Evolutionary conservation across 805 yeast species (phyloP).

Genomic region (Metschnikowia henanensis): DNA sequence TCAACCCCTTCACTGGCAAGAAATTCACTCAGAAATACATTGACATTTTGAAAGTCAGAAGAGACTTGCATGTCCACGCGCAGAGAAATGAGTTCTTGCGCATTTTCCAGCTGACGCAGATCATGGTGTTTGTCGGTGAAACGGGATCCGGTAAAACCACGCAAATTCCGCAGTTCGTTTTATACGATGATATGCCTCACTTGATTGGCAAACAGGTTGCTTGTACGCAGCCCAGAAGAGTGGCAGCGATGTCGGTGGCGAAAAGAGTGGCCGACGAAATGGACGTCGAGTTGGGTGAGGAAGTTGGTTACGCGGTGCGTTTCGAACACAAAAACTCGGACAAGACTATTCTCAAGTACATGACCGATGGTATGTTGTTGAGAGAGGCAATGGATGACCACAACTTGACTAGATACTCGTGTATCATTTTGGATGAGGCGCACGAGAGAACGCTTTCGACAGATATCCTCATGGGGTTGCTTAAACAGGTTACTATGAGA

Average conservation of each 20-base stretch:
- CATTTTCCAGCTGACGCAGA: constrained; percentile 83
- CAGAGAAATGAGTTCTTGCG: constrained; percentile 87
- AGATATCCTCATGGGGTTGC: constrained; percentile 92
- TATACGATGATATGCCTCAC: constrained; percentile 91
- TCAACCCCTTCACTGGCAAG: constrained; percentile 80
- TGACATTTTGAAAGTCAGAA: constrained; percentile 74
- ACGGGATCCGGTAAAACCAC: constrained; percentile 99
- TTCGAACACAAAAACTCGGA: constrained; percentile 85
- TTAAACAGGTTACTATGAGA: constrained; percentile 76
- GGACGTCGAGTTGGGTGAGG: constrained; percentile 91
- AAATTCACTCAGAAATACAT: constrained; percentile 64
- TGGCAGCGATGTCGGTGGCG: constrained; percentile 99
- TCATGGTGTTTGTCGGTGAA: constrained; percentile 98
- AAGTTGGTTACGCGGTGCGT: constrained; percentile 94
- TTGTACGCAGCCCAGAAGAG: constrained; percentile 96
- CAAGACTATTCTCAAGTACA: constrained; percentile 84
- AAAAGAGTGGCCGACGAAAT: constrained; percentile 96
- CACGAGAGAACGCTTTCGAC: constrained; percentile 97
- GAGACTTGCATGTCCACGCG: constrained; percentile 90
- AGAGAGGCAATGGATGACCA: constrained; percentile 99
- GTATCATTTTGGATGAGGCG: constrained; percentile 95
- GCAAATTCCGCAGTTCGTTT: constrained; percentile 95
- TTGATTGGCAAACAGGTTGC: constrained; percentile 82
- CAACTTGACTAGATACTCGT: constrained; percentile 73
- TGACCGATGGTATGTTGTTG: constrained; percentile 98